Base-by-base conservation (phyloP, 2,329 filamentous ascomycete genomes). In the Diaporthe sp. region DNA sequence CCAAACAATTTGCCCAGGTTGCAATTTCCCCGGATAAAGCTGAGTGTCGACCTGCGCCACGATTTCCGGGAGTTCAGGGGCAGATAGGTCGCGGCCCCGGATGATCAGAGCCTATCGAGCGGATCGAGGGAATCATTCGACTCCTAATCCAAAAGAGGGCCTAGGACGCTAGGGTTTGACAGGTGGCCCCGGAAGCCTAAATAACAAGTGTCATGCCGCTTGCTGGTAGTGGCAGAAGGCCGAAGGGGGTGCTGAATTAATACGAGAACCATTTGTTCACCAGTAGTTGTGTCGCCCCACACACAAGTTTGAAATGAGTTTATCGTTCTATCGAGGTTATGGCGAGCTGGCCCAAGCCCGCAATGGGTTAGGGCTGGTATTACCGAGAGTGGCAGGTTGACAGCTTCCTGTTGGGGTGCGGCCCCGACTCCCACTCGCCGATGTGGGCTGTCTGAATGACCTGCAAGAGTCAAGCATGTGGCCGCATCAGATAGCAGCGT, bases 1-100 rank as follows among this genome's bases (percentile, higher is more conserved):
- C 8, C 1, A 45, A 45, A 42, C n/a, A 12, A 83, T 28, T 33
- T 38, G 38, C 52, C 12, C 19, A 22, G 25, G 22, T 4, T 7
- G 38, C 25, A 17, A 7, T 15, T 17, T 22, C 1, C 66, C 22
- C 15, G 22, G 30, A 67, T 57, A 25, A 25, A 57, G n/a, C 4
- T 25, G 28, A 7, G 6, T 35, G 17, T 30, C 40, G 5, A 30
- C 9, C 25, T 30, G 40, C 25, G 52, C 35, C 50, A 57, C 35
- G 3, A 38, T 3, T 15, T 57, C 33, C 35, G 5, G 17, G 10
- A 25, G n/a, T 6, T 13, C n/a, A 8, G 42, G 45, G 10, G 15
- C 3, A 7, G 12, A 68, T 17, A 22, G 30, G n/a, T 28, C 47
- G 28, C n/a, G 47, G 4, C 47, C 33, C 33, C 17, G n/a, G 9